phyloP scores from a whole-genome alignment of 2,329 filamentous ascomycete genomes.

The Monosporascus sp. region DNA sequence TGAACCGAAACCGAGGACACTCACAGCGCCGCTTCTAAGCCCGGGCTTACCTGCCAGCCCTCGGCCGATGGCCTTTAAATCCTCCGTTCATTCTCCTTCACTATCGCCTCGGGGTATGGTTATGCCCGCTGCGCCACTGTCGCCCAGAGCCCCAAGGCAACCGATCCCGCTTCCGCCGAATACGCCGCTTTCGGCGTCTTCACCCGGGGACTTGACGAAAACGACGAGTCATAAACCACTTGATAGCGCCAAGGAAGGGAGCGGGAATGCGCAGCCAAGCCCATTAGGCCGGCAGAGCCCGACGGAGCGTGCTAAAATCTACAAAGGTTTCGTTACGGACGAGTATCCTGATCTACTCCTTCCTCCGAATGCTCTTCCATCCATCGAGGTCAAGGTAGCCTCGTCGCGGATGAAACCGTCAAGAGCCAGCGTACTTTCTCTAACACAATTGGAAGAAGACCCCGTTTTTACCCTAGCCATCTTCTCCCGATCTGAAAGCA shows the following conservation, averaged over 20 bases:
- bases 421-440: constrained; percentile 73
- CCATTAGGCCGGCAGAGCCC: constrained; percentile 33
- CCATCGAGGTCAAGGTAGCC: constrained; percentile 79
- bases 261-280: constrained; percentile 20
- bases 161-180: constrained; percentile 68
- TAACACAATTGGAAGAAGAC: constrained; percentile 80
- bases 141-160: constrained; percentile 68
- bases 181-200: constrained; percentile 59
- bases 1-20: constrained; percentile 23
- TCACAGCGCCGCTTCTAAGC: constrained; percentile 46
- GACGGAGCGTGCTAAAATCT: constrained; percentile 52
- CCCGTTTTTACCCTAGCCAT: constrained; percentile 90
- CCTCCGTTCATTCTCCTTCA: constrained; percentile 57
- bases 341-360: constrained; percentile 83
- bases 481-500: constrained; percentile 67
- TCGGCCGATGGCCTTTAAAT: constrained; percentile 49
- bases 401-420: constrained; percentile 95
- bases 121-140: constrained; percentile 52
- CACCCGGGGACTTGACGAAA: constrained; percentile 32
- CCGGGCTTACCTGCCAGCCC: constrained; percentile 57
- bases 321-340: constrained; percentile 73
- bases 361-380: constrained; percentile 81
- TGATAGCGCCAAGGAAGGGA: constrained; percentile 31
- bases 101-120: constrained; percentile 56
- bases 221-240: constrained; percentile 38